These are phyloP conservation scores for Metarhizium brunneum DNA, from an alignment of 2,329 filamentous ascomycete species.

Conservation along the genomic window DNA sequence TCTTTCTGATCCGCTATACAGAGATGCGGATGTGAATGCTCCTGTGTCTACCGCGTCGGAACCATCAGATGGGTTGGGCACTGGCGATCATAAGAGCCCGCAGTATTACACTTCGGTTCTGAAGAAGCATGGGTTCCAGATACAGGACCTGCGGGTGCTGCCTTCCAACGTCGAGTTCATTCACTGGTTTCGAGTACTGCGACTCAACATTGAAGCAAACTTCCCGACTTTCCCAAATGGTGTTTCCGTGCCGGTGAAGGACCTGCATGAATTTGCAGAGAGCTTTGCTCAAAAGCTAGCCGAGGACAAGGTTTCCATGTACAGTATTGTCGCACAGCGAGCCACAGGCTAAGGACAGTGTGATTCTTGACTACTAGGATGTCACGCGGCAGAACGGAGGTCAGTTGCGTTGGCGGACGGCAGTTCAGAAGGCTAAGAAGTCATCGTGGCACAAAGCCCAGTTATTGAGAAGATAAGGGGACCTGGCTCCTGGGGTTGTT, in stretches of 20 bases:
- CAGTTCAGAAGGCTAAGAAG: too few species aligned
- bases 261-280: conserved; percentile 1
- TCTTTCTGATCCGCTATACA: conserved; percentile 5
- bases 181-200: conserved; percentile 3
- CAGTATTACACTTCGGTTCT: conserved; percentile 1
- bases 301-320: conserved; percentile 2
- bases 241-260: background rate
- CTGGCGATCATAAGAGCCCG: conserved; percentile 1
- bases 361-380: background rate
- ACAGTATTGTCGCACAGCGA: conserved; percentile 1
- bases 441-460: too few species aligned
- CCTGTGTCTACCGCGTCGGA: background rate
- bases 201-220: conserved; percentile 4
- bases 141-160: conserved; percentile 4
- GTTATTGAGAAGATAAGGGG: too few species aligned
- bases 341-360: background rate
- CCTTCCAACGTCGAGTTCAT: conserved; percentile 5
- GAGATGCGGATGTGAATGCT: background rate
- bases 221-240: background rate
- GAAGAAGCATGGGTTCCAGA: conserved; percentile 1
- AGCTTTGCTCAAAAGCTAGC: conserved; percentile 2
- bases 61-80: background rate
- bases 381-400: background rate
- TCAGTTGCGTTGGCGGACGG: background rate
- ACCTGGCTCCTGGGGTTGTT: too few species aligned